phyloP scores from a whole-genome alignment of 2,329 filamentous ascomycete genomes.

The Penicillium sp. region DNA sequence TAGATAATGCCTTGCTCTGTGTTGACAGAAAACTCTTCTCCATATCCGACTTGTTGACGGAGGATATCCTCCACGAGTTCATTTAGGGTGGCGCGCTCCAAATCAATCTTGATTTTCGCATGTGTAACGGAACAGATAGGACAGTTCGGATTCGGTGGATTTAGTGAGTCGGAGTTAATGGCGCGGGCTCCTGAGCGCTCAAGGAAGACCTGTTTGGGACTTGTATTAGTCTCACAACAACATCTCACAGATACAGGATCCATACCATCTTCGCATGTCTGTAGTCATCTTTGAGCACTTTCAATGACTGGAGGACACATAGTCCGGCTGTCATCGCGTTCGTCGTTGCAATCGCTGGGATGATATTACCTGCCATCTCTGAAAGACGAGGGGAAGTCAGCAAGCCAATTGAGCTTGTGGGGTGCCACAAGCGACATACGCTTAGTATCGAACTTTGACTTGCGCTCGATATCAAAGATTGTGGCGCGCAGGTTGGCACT shows the following conservation, averaged over 20 bases:
- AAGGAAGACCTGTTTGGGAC: slow-evolving; percentile 69
- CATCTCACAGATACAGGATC: neutral
- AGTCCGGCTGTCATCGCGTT: slow-evolving; percentile 95
- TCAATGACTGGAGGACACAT: slow-evolving; percentile 91
- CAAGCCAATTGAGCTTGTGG: slow-evolving; percentile 10
- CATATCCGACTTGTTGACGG: slow-evolving; percentile 72
- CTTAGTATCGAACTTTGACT: slow-evolving; percentile 95
- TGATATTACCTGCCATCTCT: slow-evolving; percentile 98
- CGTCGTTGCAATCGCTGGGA: slow-evolving; percentile 95
- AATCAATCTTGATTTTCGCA: slow-evolving; percentile 69
- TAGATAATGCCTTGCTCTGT: slow-evolving; percentile 80
- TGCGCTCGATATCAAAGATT: slow-evolving; percentile 85
- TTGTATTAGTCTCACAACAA: slow-evolving; percentile 13
- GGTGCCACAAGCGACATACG: slow-evolving; percentile 44
- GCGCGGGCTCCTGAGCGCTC: slow-evolving; percentile 67
- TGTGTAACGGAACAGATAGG: slow-evolving; percentile 80
- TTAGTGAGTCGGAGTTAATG: slow-evolving; percentile 60
- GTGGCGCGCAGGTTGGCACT: slow-evolving; percentile 87
- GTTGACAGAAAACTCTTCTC: slow-evolving; percentile 78
- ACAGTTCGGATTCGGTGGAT: slow-evolving; percentile 77
- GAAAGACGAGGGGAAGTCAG: slow-evolving; percentile 42
- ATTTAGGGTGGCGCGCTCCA: slow-evolving; percentile 72
- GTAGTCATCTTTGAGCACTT: slow-evolving; percentile 77
- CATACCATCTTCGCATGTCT: slow-evolving; percentile 73
- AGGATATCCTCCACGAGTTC: slow-evolving; percentile 80